Evolutionary conservation across 2,329 filamentous ascomycete species (phyloP).

Genomic region (Scedosporium apiospermum): DNA sequence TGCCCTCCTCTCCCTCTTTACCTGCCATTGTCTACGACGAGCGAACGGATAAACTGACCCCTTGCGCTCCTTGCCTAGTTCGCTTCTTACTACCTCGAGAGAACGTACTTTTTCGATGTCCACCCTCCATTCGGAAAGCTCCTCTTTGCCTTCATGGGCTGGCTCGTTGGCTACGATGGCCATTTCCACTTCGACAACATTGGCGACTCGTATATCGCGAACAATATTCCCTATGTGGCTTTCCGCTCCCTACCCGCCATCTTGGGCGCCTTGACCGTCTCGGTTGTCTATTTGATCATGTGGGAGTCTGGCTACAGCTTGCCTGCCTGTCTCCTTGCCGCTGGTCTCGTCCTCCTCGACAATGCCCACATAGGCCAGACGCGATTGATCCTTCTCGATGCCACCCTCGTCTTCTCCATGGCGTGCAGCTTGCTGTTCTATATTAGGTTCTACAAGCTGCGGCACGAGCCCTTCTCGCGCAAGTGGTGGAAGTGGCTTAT

Average conservation of each 20-base stretch:
- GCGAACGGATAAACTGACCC: background rate
- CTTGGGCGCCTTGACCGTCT: conserved; percentile 84
- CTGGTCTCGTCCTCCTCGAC: conserved; percentile 83
- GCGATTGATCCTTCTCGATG: conserved; percentile 86
- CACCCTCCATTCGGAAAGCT: conserved; percentile 98
- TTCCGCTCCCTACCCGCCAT: conserved; percentile 89
- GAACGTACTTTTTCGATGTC: conserved; percentile 99
- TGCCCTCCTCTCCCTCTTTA: background rate
- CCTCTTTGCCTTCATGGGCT: conserved; percentile 91
- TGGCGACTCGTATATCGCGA: conserved; percentile 92
- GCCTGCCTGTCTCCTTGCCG: conserved; percentile 79
- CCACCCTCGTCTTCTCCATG: conserved; percentile 91
- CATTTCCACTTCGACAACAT: conserved; percentile 99
- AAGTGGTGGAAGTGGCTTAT: conserved; percentile 99
- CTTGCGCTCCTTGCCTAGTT: conserved; percentile 36
- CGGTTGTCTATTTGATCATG: conserved; percentile 95
- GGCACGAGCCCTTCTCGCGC: conserved; percentile 77
- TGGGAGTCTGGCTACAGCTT: conserved; percentile 98
- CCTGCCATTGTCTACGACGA: background rate
- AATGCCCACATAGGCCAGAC: conserved; percentile 98
- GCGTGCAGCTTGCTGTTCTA: conserved; percentile 89
- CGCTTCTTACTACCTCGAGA: conserved; percentile 77
- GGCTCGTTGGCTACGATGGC: conserved; percentile 94
- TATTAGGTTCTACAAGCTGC: conserved; percentile 94
- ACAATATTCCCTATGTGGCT: conserved; percentile 95